Percentiles rank a stretch among this genome's conserved stretches.
phyloP scores from a whole-genome alignment of 306 rosid species.

The Oemleria cerasiformis region DNA sequence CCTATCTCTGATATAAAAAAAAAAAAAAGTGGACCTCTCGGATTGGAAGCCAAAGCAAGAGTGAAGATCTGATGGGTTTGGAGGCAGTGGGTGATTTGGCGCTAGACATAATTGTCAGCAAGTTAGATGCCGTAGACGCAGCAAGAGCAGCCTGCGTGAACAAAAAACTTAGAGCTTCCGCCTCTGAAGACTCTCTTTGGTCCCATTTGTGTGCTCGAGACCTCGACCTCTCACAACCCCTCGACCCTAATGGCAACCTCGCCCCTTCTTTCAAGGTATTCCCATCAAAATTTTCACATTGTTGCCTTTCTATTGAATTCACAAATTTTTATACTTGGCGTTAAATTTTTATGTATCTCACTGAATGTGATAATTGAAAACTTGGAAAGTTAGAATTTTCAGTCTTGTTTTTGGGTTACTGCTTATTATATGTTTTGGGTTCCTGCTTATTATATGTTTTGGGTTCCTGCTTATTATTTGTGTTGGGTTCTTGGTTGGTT shows the following conservation, averaged over 20 bases:
- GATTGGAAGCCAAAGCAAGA: not conserved
- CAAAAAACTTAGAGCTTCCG: conserved; percentile 44
- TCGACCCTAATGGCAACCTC: conserved; percentile 58
- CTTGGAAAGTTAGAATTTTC: not conserved
- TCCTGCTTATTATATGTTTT: too few relatives aligned
- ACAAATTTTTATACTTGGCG: not conserved
- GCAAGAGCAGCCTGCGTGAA: conserved; percentile 55
- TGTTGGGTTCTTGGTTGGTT: conserved; percentile 9
- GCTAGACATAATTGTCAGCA: conserved; percentile 39
- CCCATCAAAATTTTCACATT: too few relatives aligned
- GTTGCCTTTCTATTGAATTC: too few relatives aligned
- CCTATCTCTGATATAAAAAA: too few relatives aligned
- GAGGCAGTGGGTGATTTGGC: conserved; percentile 74
- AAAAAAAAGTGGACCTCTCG: too few relatives aligned
- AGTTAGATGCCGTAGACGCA: conserved; percentile 53
- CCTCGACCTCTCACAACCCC: conserved; percentile 45
- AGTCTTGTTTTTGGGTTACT: not conserved
- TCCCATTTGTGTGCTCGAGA: conserved; percentile 49
- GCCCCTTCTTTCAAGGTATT: conserved; percentile 68
- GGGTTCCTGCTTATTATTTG: too few relatives aligned
- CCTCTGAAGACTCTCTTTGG: conserved; percentile 77
- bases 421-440: too few relatives aligned
- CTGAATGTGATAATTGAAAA: not conserved
- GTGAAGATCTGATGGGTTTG: conserved; percentile 39
- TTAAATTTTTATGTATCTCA: not conserved